These are phyloP conservation scores for Stephania cephalantha DNA, from an alignment of 164 flowering plant genomes.

Conservation along the genomic window DNA sequence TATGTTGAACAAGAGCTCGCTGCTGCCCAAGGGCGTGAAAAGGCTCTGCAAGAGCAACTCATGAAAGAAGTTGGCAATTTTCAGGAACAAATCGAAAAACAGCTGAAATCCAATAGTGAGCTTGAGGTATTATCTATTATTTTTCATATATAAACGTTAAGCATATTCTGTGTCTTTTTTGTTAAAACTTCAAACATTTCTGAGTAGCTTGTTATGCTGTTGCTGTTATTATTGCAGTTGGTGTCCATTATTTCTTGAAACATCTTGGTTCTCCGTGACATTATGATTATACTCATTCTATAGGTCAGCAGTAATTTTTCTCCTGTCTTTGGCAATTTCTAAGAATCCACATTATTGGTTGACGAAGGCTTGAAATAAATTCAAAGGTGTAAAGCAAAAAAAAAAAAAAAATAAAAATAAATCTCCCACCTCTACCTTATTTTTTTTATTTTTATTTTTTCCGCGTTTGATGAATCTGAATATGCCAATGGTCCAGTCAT, in stretches of 20 bases:
- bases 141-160: neutral
- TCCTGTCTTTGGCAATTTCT: neutral
- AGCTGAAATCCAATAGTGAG: conserved; percentile 44
- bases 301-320: neutral
- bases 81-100: conserved; percentile 53
- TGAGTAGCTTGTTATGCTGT: neutral
- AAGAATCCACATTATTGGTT: neutral
- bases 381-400: neutral
- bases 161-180: neutral
- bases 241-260: neutral
- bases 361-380: neutral
- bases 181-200: neutral
- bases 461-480: neutral
- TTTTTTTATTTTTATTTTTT: no score
- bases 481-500: neutral
- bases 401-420: no score
- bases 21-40: conserved; percentile 85
- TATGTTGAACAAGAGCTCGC: conserved; percentile 86
- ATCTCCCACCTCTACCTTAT: no score
- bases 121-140: conserved; percentile 53
- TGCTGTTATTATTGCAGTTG: neutral
- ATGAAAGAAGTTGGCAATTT: conserved; percentile 64
- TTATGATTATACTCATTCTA: neutral
- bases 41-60: conserved; percentile 62
- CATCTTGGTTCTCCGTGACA: neutral